A percentile compares a stretch with the other conserved stretches of the same genome.
Evolutionary conservation across 139 green algal genomes (phyloP).

Genomic region (Nannochloris sp.): DNA sequence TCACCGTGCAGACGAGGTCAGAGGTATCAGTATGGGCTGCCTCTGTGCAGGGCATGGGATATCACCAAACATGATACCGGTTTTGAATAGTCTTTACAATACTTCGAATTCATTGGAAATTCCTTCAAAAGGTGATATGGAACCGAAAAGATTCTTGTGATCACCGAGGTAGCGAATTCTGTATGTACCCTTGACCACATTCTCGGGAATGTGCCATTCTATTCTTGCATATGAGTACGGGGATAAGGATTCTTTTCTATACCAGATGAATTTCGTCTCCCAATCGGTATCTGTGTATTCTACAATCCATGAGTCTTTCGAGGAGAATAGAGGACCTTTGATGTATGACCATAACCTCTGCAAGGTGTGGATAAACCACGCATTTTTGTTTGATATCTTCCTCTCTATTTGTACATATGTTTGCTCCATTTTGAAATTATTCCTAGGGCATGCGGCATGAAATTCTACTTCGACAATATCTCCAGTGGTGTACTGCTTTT

Average conservation of each 20-base stretch:
- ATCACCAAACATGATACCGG: background rate
- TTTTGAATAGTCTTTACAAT: background rate
- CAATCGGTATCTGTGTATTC: constrained; percentile 57
- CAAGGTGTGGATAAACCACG: background rate
- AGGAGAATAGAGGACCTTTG: background rate
- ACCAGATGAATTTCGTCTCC: constrained; percentile 53
- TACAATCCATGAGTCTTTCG: constrained; percentile 27
- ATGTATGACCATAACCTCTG: background rate
- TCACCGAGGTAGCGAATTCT: constrained; percentile 60
- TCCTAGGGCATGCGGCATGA: constrained; percentile 59
- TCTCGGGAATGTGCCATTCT: constrained; percentile 49
- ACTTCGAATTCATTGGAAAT: constrained; percentile 6
- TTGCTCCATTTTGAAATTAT: constrained; percentile 50
- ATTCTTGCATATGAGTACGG: constrained; percentile 53
- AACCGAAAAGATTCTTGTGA: constrained; percentile 47
- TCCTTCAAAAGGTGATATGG: constrained; percentile 33
- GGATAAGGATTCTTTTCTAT: constrained; percentile 33
- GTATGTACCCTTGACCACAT: constrained; percentile 42
- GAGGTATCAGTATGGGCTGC: constrained; percentile 16
- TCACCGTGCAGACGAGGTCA: constrained; percentile 3
- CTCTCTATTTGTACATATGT: constrained; percentile 67
- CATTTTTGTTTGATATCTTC: constrained; percentile 1
- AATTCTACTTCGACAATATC: constrained; percentile 51
- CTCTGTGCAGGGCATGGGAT: constrained; percentile 20
- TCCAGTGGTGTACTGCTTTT: constrained; percentile 16